These are phyloP conservation scores for Choanephora cucurbitarum DNA, from an alignment of 371 early-diverging fungal genomes.

Conservation along the genomic window DNA sequence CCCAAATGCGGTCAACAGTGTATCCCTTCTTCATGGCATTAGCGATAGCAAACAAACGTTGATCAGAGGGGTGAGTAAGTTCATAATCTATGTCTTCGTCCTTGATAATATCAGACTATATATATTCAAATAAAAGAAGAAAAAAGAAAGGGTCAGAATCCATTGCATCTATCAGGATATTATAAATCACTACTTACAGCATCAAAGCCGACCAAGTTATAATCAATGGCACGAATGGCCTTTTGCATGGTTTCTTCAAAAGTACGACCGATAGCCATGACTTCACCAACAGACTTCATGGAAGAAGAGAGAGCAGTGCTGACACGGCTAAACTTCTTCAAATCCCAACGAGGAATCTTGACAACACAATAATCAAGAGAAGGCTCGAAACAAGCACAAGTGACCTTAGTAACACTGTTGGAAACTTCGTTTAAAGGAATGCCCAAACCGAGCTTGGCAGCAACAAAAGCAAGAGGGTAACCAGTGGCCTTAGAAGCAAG, in stretches of 20 bases:
- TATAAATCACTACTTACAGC: slow-evolving; percentile 46
- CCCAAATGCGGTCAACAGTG: slow-evolving; percentile 83
- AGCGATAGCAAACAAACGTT: slow-evolving; percentile 90
- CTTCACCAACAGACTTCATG: slow-evolving; percentile 98
- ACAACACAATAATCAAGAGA: slow-evolving; percentile 90
- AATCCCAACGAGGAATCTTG: slow-evolving; percentile 97
- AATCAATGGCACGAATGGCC: slow-evolving; percentile 91
- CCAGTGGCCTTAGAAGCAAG: slow-evolving; percentile 96
- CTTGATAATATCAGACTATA: slow-evolving; percentile 60
- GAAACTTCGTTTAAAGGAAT: slow-evolving; percentile 83
- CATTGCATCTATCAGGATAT: neutral
- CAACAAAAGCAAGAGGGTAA: slow-evolving; percentile 95
- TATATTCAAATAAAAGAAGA: no score
- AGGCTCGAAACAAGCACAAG: slow-evolving; percentile 97
- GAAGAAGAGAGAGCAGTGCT: slow-evolving; percentile 81
- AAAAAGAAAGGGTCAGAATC: neutral
- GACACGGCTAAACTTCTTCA: slow-evolving; percentile 91
- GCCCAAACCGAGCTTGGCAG: slow-evolving; percentile 92
- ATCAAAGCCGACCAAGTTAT: slow-evolving; percentile 82
- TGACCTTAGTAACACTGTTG: slow-evolving; percentile 91
- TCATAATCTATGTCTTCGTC: slow-evolving; percentile 73
- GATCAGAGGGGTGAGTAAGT: slow-evolving; percentile 83
- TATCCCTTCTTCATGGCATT: slow-evolving; percentile 84
- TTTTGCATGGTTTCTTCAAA: slow-evolving; percentile 97
- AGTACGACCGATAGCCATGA: slow-evolving; percentile 93